These are phyloP conservation scores for Hericium alpestre DNA, from an alignment of 768 basidiomycete genomes.

Conservation along the genomic window DNA sequence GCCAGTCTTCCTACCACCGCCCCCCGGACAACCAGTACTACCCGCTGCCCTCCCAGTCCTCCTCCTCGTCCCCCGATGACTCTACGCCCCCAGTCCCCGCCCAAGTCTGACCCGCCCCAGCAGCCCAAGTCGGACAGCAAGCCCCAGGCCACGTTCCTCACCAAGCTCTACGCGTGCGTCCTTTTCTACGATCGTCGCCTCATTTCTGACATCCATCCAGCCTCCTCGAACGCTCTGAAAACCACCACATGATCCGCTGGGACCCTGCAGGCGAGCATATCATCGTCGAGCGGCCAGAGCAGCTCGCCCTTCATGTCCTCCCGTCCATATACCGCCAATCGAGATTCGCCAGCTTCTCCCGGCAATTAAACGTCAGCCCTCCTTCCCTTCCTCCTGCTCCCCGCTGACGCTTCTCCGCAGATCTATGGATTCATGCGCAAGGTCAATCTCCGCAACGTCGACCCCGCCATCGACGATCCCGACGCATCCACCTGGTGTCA, in stretches of 20 bases:
- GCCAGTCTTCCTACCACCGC: conserved; percentile 4
- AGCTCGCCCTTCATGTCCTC: conserved; percentile 87
- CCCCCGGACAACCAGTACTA: conserved; percentile 11
- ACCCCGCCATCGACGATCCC: conserved; percentile 89
- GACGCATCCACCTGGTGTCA: conserved; percentile 96
- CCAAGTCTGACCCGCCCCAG: conserved; percentile 8
- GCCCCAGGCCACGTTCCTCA: conserved; percentile 62
- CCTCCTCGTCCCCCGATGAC: conserved; percentile 13
- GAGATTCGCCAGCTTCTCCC: conserved; percentile 92
- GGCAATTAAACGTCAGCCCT: conserved; percentile 77
- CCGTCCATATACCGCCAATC: conserved; percentile 94
- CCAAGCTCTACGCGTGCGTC: conserved; percentile 89
- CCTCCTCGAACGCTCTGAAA: conserved; percentile 82
- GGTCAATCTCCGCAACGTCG: conserved; percentile 90
- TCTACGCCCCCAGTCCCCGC: conserved; percentile 9
- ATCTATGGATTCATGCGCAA: conserved; percentile 99
- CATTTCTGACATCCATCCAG: conserved; percentile 26
- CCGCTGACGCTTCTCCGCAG: conserved; percentile 30
- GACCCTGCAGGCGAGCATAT: conserved; percentile 88
- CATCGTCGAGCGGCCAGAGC: conserved; percentile 89
- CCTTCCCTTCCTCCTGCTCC: conserved; percentile 7
- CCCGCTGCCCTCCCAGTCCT: conserved; percentile 1
- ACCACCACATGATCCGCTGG: conserved; percentile 97
- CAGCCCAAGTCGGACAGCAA: conserved; percentile 14
- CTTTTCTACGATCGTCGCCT: conserved; percentile 1